These are phyloP conservation scores for Penicillium sclerotiorum DNA, from an alignment of 2,329 filamentous ascomycete species.

Conservation along the genomic window DNA sequence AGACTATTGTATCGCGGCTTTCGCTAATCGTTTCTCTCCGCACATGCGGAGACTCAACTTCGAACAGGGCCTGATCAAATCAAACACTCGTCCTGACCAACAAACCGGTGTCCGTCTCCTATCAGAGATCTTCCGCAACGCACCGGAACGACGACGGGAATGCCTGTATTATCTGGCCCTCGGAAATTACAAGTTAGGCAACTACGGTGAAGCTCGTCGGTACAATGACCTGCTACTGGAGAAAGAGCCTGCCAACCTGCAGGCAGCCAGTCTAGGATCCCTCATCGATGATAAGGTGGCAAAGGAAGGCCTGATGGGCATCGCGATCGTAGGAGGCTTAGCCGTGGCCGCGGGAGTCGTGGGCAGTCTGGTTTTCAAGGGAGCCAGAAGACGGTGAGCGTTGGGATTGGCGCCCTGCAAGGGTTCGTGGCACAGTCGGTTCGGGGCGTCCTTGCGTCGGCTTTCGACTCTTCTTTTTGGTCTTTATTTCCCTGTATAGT, in stretches of 20 bases:
- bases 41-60: conserved; percentile 8
- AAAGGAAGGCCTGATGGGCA: conserved; percentile 89
- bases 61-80: conserved; percentile 88
- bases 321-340: conserved; percentile 91
- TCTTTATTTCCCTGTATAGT: conserved; percentile 10
- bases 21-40: conserved; percentile 13
- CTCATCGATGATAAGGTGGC: conserved; percentile 96
- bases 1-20: no score
- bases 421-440: conserved; percentile 18
- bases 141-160: conserved; percentile 90
- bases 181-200: conserved; percentile 97
- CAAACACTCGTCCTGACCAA: conserved; percentile 78
- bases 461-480: conserved; percentile 1
- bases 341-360: conserved; percentile 92
- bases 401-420: conserved; percentile 20
- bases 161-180: conserved; percentile 98
- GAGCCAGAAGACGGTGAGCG: conserved; percentile 62
- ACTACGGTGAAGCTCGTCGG: conserved; percentile 89
- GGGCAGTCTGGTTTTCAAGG: conserved; percentile 81
- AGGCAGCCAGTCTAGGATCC: conserved; percentile 80
- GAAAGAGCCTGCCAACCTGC: conserved; percentile 86
- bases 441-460: conserved; percentile 15
- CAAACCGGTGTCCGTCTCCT: conserved; percentile 92
- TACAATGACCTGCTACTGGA: conserved; percentile 94
- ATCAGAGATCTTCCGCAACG: conserved; percentile 92